A percentile compares a stretch with the other conserved stretches of the same genome.
phyloP scores from a whole-genome alignment of 495 filamentous ascomycete genomes.

The Podospora didyma region DNA sequence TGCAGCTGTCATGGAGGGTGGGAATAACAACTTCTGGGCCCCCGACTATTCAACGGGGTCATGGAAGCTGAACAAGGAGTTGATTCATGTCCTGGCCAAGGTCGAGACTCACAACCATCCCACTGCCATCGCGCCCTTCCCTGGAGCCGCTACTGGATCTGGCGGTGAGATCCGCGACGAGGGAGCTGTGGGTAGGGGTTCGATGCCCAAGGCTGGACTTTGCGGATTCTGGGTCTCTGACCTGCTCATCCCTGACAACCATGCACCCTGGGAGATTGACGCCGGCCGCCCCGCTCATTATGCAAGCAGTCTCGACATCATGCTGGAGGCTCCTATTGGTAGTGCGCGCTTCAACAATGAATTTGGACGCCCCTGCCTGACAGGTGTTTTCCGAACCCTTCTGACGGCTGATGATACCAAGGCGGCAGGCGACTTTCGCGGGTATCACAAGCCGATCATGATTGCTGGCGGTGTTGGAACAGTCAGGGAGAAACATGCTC shows the following conservation, averaged over 20 bases:
- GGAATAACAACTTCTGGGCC: constrained; percentile 73
- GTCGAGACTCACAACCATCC: constrained; percentile 99
- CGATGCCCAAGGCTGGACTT: constrained; percentile 88
- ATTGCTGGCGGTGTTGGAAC: constrained; percentile 94
- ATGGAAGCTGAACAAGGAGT: constrained; percentile 85
- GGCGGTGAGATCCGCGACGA: constrained; percentile 95
- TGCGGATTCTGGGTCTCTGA: constrained; percentile 93
- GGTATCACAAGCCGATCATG: constrained; percentile 99
- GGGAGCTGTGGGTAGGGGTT: constrained; percentile 88
- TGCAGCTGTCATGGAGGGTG: constrained; percentile 84
- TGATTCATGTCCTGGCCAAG: constrained; percentile 84
- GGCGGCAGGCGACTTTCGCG: constrained; percentile 61
- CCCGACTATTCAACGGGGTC: constrained; percentile 78
- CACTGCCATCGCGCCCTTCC: constrained; percentile 81
- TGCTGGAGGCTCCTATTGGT: constrained; percentile 94
- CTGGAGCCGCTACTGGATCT: constrained; percentile 89
- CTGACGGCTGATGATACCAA: constrained; percentile 54
- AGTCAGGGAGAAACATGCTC: constrained; percentile 88
- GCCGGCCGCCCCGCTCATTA: constrained; percentile 89
- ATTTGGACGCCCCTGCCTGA: constrained; percentile 87
- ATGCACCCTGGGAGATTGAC: constrained; percentile 84
- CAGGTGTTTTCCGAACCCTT: constrained; percentile 86
- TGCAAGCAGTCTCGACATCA: constrained; percentile 89
- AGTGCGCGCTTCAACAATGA: constrained; percentile 97
- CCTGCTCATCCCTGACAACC: constrained; percentile 76